Evolutionary conservation across 1,139 yeast species (phyloP), one percentile per base, ranked within the genome.

Genomic region (Scheffersomyces stambukii): DNA sequence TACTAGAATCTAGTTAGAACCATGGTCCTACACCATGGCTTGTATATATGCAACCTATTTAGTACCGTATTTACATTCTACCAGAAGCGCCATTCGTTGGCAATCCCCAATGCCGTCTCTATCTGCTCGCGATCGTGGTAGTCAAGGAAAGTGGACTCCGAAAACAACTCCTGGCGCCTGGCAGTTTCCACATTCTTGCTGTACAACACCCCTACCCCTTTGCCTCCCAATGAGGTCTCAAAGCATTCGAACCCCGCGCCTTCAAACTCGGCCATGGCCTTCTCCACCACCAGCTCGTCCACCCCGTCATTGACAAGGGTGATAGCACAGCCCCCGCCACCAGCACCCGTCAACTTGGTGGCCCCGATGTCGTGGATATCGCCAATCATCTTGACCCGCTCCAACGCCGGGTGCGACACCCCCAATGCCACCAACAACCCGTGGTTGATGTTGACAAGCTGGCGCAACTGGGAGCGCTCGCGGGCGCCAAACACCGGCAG

Each of bases 261-360:
- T n/a, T 52, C 50, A 30, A 59, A 64, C 33, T 61, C 58, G 8
- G 70, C 43, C 8, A 58, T 57, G 1, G 66, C 67, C 6, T 56
- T 57, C 11, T 51, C 48, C 8, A 69, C 42, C 1, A 34, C 41
- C 2, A 38, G 46, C 23, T 52, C 61, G 1, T 54, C 50, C 3
- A 61, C 63, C 8, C 64, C 67, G 28, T 75, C 80, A 28, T 75
- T 65, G 8, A 89, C 67, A 29, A 91, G 61, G 0, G 97, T 91
- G 33, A 93, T 81, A 12, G 96, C 95, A 62, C 99, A 91, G 1
- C 99, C 99, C 25, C 99, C 99, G 12, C 98, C 98, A 15, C 99
- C 99, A 0, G 98, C 98, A 24, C 99, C 99, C 0, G 98, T 91
- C 36, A 91, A 69, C 54, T 91, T 91, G 2, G 99, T 89, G 36